These are phyloP conservation scores for Myriosclerotinia scirpicola DNA, from an alignment of 2,329 filamentous ascomycete species.

Conservation along the genomic window DNA sequence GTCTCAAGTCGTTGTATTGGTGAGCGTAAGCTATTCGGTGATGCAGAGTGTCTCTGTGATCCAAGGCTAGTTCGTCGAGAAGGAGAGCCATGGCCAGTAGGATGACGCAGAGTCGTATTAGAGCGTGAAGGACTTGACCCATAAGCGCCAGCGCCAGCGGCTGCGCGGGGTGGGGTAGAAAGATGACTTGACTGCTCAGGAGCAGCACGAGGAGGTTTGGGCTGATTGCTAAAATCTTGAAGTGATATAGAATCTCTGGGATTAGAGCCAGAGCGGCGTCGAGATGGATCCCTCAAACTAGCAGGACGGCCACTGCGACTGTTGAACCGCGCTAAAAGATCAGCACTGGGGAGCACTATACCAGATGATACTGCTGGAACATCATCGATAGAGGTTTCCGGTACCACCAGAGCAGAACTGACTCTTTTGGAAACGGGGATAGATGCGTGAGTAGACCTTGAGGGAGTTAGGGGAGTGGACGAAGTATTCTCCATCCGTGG, in stretches of 20 bases:
- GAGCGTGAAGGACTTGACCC: slow-evolving; percentile 21
- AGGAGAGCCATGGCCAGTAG: slow-evolving; percentile 19
- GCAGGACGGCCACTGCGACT: slow-evolving; percentile 38
- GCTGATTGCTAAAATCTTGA: slow-evolving; percentile 3
- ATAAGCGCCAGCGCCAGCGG: slow-evolving; percentile 25
- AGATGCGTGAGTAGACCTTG: background rate
- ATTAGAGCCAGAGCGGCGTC: slow-evolving; percentile 32
- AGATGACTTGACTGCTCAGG: slow-evolving; percentile 10
- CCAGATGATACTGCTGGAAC: background rate
- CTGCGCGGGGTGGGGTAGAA: slow-evolving; percentile 27
- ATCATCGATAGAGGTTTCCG: background rate
- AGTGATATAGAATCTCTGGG: slow-evolving; percentile 13
- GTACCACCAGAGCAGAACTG: slow-evolving; percentile 31
- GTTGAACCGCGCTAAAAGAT: slow-evolving; percentile 39
- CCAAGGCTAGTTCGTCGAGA: slow-evolving; percentile 4
- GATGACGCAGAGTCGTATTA: slow-evolving; percentile 10
- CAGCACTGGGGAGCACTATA: slow-evolving; percentile 34
- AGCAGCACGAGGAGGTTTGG: slow-evolving; percentile 19
- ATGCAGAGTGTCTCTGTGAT: slow-evolving; percentile 25
- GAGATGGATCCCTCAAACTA: slow-evolving; percentile 34
- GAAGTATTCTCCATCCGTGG: slow-evolving; percentile 4
- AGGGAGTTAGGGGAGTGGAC: background rate
- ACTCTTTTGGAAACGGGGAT: slow-evolving; percentile 27
- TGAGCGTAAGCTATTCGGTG: slow-evolving; percentile 42
- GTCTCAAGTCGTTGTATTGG: slow-evolving; percentile 56